Evolutionary conservation across 1,284 basidiomycete genomes (phyloP), one percentile per base, ranked within the genome.

Genomic region (Xanthoconium separans): DNA sequence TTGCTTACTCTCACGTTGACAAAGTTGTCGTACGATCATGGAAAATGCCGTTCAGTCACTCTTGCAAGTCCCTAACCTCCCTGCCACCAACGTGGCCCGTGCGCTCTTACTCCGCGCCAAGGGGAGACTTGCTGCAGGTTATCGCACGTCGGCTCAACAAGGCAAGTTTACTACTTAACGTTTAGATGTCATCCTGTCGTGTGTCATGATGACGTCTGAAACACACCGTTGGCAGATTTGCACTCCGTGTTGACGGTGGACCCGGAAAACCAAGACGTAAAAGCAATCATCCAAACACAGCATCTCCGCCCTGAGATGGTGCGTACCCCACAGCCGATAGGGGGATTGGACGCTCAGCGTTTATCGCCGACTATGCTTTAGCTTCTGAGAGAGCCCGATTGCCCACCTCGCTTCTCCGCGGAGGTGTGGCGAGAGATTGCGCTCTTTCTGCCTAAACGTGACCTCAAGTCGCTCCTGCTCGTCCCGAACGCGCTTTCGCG

Each of bases 11-110:
- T 67, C 27, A 62, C 29, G n/a, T 47, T 37, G 22, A 48, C 10
- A 53, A 51, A 83, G 79, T 55, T 83, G 78, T 69, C 81, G 82
- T 72, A 78, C 78, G 20, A 75, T 82, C 66, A 80, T 87, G 72
- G 86, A 89, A 73, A 88, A 87, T 65, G 85, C 84, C 51, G 83
- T 87, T 57, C 81, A 87, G 70, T 86, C 85, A 12, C 83, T 84
- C 62, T 74, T 89, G 40, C 77, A 80, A 57, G 76, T 86, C 47
- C 73, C 77, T 27, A 78, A 78, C 18, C 70, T 84, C 44, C 75
- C 79, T 42, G 70, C 78, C n/a, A 73, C 77, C 60, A 80, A 78
- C 51, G 70, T 80, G 22, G 78, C 83, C 43, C 80, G 79, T 65
- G 84, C 84, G 49, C 78, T 82, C 55, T 75, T 88, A 46, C 66